Percentiles rank a stretch among this genome's conserved stretches.
Conservation (phyloP, 2,329 filamentous ascomycete genomes). For the Hypoxylon sp. region DNA sequence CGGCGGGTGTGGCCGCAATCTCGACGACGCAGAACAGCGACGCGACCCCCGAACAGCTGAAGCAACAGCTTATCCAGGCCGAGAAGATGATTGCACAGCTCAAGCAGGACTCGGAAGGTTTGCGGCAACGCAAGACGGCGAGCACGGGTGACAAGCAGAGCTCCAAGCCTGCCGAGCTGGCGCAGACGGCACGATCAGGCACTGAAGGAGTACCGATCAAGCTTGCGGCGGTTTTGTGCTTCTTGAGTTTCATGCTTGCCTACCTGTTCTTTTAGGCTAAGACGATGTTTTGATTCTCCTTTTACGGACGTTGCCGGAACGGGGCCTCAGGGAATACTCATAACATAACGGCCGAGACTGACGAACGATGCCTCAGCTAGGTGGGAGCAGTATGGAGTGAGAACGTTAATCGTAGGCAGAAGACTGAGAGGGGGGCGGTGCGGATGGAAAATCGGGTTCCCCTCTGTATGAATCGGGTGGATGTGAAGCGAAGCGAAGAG, state of each 20-base stretch:
- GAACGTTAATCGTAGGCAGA: constrained; percentile 6
- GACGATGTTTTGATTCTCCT: constrained; percentile 24
- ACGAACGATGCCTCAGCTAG: constrained; percentile 5
- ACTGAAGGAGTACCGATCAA: constrained; percentile 86
- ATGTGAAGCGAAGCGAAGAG: constrained; percentile 23
- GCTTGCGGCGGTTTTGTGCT: constrained; percentile 81
- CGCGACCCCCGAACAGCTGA: constrained; percentile 65
- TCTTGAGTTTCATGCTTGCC: constrained; percentile 90
- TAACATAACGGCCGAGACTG: constrained; percentile 4
- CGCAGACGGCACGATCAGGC: constrained; percentile 63
- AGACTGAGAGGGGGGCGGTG: constrained; percentile 16
- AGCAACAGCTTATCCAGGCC: constrained; percentile 76
- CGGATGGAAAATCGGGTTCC: not conserved
- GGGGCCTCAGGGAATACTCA: constrained; percentile 3
- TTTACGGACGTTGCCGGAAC: constrained; percentile 14
- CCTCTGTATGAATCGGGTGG: constrained; percentile 2
- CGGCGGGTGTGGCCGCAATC: constrained; percentile 53
- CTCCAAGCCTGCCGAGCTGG: constrained; percentile 52
- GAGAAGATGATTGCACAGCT: constrained; percentile 75
- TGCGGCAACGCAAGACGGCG: constrained; percentile 80
- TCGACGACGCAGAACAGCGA: constrained; percentile 56
- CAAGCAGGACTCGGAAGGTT: constrained; percentile 70
- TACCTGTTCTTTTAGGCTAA: constrained; percentile 87
- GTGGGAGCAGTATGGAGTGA: not conserved
- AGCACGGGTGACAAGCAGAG: constrained; percentile 58